phyloP scores from a whole-genome alignment of 2,329 filamentous ascomycete genomes.

The Madurella mycetomatis region DNA sequence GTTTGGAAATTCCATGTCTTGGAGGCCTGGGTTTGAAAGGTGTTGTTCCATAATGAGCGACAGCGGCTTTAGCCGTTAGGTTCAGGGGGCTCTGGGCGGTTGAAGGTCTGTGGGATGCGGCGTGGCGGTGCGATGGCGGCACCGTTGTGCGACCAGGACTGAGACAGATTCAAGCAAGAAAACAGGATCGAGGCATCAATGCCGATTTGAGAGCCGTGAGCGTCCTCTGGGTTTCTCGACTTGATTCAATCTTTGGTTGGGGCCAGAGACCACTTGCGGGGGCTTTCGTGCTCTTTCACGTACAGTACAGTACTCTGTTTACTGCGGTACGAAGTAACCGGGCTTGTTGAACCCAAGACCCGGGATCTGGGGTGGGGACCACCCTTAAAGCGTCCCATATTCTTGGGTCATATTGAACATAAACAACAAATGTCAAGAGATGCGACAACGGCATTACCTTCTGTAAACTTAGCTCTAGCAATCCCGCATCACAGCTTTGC shows the following conservation, averaged over 20 bases:
- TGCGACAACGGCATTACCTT: too few species aligned
- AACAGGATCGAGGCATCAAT: not conserved
- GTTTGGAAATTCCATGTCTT: too few species aligned
- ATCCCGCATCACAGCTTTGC: conserved; percentile 12
- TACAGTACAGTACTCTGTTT: too few species aligned
- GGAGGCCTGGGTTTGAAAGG: too few species aligned
- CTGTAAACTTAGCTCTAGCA: not conserved
- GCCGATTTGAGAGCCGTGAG: not conserved
- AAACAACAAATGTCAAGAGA: too few species aligned
- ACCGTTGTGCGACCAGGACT: not conserved
- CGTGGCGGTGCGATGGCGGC: conserved; percentile 1
- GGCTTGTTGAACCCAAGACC: too few species aligned
- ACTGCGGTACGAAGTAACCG: too few species aligned
- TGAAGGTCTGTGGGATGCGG: not conserved
- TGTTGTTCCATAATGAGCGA: not conserved
- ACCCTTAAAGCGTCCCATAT: too few species aligned
- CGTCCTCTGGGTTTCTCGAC: not conserved
- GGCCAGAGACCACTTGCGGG: not conserved
- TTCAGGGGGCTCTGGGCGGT: not conserved
- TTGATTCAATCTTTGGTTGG: too few species aligned
- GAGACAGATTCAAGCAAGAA: not conserved
- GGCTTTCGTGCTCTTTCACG: not conserved
- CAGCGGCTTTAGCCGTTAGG: conserved; percentile 1
- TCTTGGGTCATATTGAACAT: too few species aligned
- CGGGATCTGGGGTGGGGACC: too few species aligned